Conservation (phyloP, 176 grass and related monocot genomes). For the Carex scoparia region DNA sequence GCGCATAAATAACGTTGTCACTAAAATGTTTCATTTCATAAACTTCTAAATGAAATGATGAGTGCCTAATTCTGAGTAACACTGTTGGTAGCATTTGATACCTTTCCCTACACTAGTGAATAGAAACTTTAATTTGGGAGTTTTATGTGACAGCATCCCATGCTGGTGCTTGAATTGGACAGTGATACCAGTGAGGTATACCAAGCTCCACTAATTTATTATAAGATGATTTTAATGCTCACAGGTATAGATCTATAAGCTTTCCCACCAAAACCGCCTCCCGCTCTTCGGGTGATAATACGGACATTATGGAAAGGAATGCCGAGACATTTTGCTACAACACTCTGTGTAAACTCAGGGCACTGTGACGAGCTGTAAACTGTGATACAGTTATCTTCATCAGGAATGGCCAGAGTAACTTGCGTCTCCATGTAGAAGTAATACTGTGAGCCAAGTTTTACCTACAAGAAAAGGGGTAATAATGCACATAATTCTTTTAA, state of each 20-base stretch:
- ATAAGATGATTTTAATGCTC: neutral
- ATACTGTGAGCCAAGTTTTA: constrained; percentile 64
- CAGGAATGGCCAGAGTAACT: constrained; percentile 51
- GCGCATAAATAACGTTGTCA: neutral
- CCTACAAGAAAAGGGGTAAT: constrained; percentile 28
- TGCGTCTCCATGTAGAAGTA: constrained; percentile 87
- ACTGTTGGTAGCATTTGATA: neutral
- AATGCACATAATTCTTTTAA: neutral
- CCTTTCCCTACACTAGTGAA: neutral
- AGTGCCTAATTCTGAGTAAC: neutral
- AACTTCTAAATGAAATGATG: neutral
- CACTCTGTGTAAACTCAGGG: constrained; percentile 37
- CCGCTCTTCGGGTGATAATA: constrained; percentile 66
- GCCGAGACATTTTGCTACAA: constrained; percentile 56
- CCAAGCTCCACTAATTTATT: neutral
- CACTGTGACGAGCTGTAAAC: constrained; percentile 54
- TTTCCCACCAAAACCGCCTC: constrained; percentile 69
- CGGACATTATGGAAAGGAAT: constrained; percentile 59
- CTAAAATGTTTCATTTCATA: neutral
- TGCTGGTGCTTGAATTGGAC: neutral
- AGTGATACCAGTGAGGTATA: neutral
- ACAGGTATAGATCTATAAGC: neutral
- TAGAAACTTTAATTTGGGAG: neutral
- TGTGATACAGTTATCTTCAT: constrained; percentile 60
- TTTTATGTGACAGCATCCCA: neutral